Evolutionary conservation across 202 grass and related monocot genomes (phyloP), one percentile per base, ranked within the genome.

Genomic region (Brachypodium distachyon): DNA sequence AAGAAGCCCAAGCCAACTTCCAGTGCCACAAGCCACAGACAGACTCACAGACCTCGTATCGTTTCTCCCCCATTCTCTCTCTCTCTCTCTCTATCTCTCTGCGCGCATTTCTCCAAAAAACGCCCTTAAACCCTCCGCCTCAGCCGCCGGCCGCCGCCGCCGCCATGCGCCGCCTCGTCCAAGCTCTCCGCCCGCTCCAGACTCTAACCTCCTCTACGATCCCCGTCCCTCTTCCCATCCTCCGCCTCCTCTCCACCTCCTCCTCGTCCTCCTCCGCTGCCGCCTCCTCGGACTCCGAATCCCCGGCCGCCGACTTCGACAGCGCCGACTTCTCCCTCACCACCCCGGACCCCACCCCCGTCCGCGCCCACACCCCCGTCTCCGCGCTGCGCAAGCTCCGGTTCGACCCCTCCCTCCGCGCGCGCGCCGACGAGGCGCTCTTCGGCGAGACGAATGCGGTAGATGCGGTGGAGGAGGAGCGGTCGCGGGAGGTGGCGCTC

Each of bases 341-440:
- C 11, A 74, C 55, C 17, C 66, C 72, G 2, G 34, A 25, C 11
- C 75, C 82, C 9, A 22, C 74, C 22, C 12, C 23, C 19, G 34
- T 42, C n/a, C 37, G 43, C 41, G 43, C 42, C 26, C 68, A 33
- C 5, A 19, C 37, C 80, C 58, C 77, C 27, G 49, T 74, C 60
- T 53, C 79, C 39, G 67, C 75, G 43, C 36, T 79, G 18, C 41
- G 73, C 22, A 86, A 76, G 67, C 67, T 86, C 76, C 81, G 67
- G 5, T 94, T 90, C 88, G 84, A 97, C 58, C 77, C 82, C 43
- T 76, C 87, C 51, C 84, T 92, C 80, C 94, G 91, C 19, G 89
- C 82, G 12, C 90, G 84, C 67, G 94, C 88, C 53, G 91, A 97
- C 44, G 89, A 86, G 76, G 91, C 70, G 60, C 84, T 97, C 16